Base-by-base conservation (phyloP, 73 alveolate genomes). In the Stentor roeselii region DNA sequence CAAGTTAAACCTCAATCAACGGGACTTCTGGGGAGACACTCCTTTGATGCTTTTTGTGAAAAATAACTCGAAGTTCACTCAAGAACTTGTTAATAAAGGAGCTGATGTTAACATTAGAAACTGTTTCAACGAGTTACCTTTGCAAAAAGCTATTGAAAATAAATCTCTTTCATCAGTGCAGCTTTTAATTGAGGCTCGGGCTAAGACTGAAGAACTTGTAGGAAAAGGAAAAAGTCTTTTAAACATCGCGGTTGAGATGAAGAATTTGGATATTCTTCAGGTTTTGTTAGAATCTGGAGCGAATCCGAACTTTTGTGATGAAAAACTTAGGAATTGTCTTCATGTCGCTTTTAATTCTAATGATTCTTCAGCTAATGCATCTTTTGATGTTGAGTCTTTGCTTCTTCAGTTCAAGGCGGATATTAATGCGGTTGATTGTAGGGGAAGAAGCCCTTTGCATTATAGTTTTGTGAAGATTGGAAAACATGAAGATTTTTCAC, bases 381-480 rank as follows among this genome's bases (percentile, higher is more conserved):
- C 93, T 75, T 92, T 92, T 67, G 93, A 92, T 40, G 82, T 89
- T 38, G 95, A 90, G 87, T 67, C 88, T n/a, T 31, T 86, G 59
- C 88, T 94, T 6, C 83, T 94, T 0, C 90, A 86, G 30, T 27
- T 42, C 3, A 90, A 91, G 14, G 96, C 91, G 3, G 93, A 92
- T 3, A 76, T 87, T 41, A 90, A 90, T 82, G 84, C 86, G 38
- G 59, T 59, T 42, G 98, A 94, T 76, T 35, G 37, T 15, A 83
- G 75, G 34, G 82, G 83, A 3, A 87, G 98, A 78, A 92, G 96
- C 67, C 97, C 98, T 59, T 86, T 92, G 2, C 95, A 90, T 77
- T 94, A 94, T 83, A 87, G 93, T 60, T 94, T 94, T 75, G 94
- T 90, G n/a, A 90, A 90, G 77, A 88, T 91, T 34, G 83, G 87